Evolutionary conservation across 2,329 filamentous ascomycete species (phyloP), one percentile per base, ranked within the genome.

Genomic region (Keithomyces neogunnii): DNA sequence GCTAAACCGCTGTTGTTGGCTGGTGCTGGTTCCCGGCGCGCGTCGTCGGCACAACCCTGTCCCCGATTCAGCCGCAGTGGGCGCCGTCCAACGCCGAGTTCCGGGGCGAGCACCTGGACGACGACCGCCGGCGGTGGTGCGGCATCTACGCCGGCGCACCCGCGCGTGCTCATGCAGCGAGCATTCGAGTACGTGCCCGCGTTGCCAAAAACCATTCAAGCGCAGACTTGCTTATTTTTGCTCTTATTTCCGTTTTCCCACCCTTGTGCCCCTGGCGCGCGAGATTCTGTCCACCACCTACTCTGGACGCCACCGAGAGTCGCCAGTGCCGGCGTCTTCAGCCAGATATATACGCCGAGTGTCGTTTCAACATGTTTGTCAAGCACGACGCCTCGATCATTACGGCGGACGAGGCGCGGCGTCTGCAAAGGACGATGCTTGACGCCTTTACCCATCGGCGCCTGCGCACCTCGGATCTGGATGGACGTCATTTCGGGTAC

Each of bases 41-140:
- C 36, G 67, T 76, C n/a, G 68, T 72, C 39, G 74, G 74, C 38
- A 67, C 68, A 33, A 71, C 74, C 56, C 62, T 74, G 10, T 71
- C 70, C 8, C 69, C 69, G 5, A 72, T 73, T n/a, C 70, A 74
- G 45, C 69, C 69, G 3, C 60, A 62, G 30, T 72, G 66, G 61
- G 73, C 80, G 5, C 80, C 80, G 3, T 76, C 77, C 10, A 84
- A 84, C 56, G 69, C 81, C 35, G 71, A 73, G 45, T 84, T 69
- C 73, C 57, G 72, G 19, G 65, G 69, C 26, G 66, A 69, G 46
- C 66, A 68, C 42, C 59, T 69, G 8, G 66, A 69, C 50, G 66
- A 68, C 50, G 63, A 67, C 28, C 61, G 59, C 50, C 65, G 63
- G 6, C 61, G 62, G 6, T 68, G 66, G 66, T 66, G 64, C 3